A percentile compares a stretch with the other conserved stretches of the same genome.
These are phyloP conservation scores for Botryosphaeria agaves DNA, from an alignment of 2,329 filamentous ascomycete genomes.

Conservation along the genomic window DNA sequence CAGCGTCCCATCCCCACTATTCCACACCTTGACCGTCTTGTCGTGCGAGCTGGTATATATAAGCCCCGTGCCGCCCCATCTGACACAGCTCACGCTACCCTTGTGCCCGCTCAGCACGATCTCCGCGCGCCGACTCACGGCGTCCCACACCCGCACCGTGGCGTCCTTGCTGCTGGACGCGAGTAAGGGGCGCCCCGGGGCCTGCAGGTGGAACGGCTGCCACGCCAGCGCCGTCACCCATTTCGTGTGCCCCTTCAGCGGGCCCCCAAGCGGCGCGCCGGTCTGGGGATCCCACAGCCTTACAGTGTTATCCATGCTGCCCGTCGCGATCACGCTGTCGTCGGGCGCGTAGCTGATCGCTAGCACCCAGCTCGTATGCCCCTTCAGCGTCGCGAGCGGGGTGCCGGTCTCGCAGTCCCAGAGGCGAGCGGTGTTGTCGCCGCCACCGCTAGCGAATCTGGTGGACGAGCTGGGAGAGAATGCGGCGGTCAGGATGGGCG, in stretches of 20 bases:
- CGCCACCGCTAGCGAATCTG: slow-evolving; percentile 71
- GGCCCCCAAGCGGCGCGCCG: slow-evolving; percentile 53
- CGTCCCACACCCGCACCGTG: slow-evolving; percentile 76
- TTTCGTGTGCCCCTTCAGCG: slow-evolving; percentile 72
- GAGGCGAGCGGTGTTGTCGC: slow-evolving; percentile 79
- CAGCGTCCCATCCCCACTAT: slow-evolving; percentile 59
- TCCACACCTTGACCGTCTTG: slow-evolving; percentile 86
- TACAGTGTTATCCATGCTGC: slow-evolving; percentile 86
- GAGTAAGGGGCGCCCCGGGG: slow-evolving; percentile 54
- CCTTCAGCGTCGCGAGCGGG: slow-evolving; percentile 67
- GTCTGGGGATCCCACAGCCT: slow-evolving; percentile 75
- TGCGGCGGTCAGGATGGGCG: slow-evolving; percentile 71
- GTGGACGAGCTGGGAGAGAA: slow-evolving; percentile 69
- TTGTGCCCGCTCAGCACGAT: slow-evolving; percentile 79
- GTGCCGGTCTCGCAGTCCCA: slow-evolving; percentile 94
- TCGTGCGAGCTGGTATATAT: slow-evolving; percentile 81
- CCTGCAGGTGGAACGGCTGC: slow-evolving; percentile 83
- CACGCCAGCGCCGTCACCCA: slow-evolving; percentile 79
- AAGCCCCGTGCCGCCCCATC: slow-evolving; percentile 79
- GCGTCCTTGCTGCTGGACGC: slow-evolving; percentile 82
- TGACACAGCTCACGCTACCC: slow-evolving; percentile 73
- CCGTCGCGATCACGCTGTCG: slow-evolving; percentile 64
- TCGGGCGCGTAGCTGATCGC: slow-evolving; percentile 79
- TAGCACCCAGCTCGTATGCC: slow-evolving; percentile 80
- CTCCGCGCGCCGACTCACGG: slow-evolving; percentile 60